Evolutionary conservation across 768 basidiomycete species (phyloP).

Genomic region (Sporobolomyces pararoseus): DNA sequence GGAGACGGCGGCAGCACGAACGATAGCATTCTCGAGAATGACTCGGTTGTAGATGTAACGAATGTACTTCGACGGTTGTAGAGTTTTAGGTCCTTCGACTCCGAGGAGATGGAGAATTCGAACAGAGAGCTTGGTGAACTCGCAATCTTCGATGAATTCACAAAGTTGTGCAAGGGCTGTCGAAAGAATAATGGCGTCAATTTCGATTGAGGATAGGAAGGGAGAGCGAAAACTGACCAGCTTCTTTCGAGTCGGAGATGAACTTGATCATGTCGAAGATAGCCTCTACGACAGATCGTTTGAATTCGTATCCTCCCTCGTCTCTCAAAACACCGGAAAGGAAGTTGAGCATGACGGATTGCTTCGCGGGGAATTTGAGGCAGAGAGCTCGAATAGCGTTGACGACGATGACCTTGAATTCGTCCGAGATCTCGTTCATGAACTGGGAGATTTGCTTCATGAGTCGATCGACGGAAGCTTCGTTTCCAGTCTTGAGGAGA

Average conservation of each 20-base stretch:
- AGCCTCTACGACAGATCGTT: slow-evolving; percentile 96
- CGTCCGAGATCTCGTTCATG: slow-evolving; percentile 98
- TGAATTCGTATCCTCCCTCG: slow-evolving; percentile 99
- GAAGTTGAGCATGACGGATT: slow-evolving; percentile 94
- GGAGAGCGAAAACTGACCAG: slow-evolving; percentile 51
- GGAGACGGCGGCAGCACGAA: slow-evolving; percentile 90
- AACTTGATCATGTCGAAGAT: slow-evolving; percentile 99
- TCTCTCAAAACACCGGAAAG: slow-evolving; percentile 93
- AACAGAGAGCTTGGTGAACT: slow-evolving; percentile 97
- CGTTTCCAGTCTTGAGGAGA: slow-evolving; percentile 97
- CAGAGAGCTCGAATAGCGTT: slow-evolving; percentile 97
- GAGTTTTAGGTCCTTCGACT: slow-evolving; percentile 89
- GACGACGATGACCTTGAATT: slow-evolving; percentile 99
- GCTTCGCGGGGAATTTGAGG: slow-evolving; percentile 97
- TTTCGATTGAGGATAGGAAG: background rate
- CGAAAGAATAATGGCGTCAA: background rate
- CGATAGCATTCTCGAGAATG: slow-evolving; percentile 94
- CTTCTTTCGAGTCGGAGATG: slow-evolving; percentile 91
- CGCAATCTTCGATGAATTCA: slow-evolving; percentile 99
- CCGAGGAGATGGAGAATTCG: slow-evolving; percentile 92
- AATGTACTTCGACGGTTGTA: slow-evolving; percentile 97
- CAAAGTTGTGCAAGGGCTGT: slow-evolving; percentile 89
- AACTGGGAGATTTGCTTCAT: slow-evolving; percentile 99
- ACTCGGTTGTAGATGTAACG: slow-evolving; percentile 99
- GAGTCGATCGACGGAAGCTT: slow-evolving; percentile 94